These are phyloP conservation scores for Candida pseudocylindracea DNA, from an alignment of 1,139 yeast species.

Conservation along the genomic window DNA sequence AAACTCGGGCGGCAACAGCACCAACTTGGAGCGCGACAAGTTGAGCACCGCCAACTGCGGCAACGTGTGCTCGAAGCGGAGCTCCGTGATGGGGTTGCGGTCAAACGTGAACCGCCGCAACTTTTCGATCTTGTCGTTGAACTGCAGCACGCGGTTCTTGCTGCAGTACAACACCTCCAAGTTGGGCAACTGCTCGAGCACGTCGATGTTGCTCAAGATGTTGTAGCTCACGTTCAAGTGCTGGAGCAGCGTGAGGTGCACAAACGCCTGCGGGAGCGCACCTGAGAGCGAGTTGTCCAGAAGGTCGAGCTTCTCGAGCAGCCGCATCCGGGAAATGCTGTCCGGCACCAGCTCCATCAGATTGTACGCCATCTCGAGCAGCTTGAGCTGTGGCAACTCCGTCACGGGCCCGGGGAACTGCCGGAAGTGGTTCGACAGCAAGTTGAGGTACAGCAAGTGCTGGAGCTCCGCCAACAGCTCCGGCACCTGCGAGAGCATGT, in stretches of 20 bases:
- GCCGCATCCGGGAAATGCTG: slow-evolving; percentile 32
- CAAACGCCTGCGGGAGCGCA: slow-evolving; percentile 29
- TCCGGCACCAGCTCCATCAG: slow-evolving; percentile 37
- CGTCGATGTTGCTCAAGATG: slow-evolving; percentile 37
- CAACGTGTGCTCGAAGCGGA: slow-evolving; percentile 34
- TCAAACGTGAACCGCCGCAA: slow-evolving; percentile 30
- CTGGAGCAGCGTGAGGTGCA: slow-evolving; percentile 30
- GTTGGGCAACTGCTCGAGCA: slow-evolving; percentile 38
- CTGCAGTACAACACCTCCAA: slow-evolving; percentile 57
- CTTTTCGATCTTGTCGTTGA: slow-evolving; percentile 36
- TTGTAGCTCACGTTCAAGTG: slow-evolving; percentile 68
- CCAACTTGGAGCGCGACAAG: slow-evolving; percentile 61
- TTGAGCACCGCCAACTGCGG: slow-evolving; percentile 50
- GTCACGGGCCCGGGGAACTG: slow-evolving; percentile 52
- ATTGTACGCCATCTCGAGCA: slow-evolving; percentile 70
- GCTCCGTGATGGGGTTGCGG: slow-evolving; percentile 59
- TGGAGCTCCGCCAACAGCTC: slow-evolving; percentile 30
- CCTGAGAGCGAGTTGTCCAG: slow-evolving; percentile 53
- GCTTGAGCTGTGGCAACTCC: slow-evolving; percentile 32
- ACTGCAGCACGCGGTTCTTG: slow-evolving; percentile 55
- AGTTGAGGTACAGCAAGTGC: slow-evolving; percentile 36
- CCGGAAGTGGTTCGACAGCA: slow-evolving; percentile 63
- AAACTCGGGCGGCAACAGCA: slow-evolving; percentile 47
- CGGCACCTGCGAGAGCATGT: slow-evolving; percentile 50
- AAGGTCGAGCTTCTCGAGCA: slow-evolving; percentile 46